These are phyloP conservation scores for Brassica carinata DNA, from an alignment of 345 rosid species.

Conservation along the genomic window DNA sequence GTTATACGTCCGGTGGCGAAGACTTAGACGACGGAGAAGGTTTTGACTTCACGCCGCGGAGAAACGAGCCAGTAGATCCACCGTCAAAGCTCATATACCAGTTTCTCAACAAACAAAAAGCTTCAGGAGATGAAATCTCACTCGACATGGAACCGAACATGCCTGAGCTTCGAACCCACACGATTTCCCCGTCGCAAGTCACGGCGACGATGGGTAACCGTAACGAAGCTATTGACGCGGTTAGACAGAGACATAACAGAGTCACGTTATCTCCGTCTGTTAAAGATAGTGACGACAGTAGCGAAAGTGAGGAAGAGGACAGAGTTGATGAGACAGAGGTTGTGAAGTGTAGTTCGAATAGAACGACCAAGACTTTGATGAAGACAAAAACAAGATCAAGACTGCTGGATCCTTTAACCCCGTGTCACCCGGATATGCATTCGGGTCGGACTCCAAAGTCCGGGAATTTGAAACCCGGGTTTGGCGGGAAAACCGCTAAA, in stretches of 20 bases:
- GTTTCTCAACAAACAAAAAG: conserved; percentile 72
- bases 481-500: conserved; percentile 38
- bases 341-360: conserved; percentile 60
- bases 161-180: conserved; percentile 60
- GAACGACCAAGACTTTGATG: conserved; percentile 47
- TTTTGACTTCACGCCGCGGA: conserved; percentile 43
- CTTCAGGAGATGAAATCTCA: conserved; percentile 68
- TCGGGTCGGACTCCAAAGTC: conserved; percentile 48
- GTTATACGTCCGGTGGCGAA: conserved; percentile 1
- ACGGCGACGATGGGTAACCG: conserved; percentile 29
- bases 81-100: conserved; percentile 68
- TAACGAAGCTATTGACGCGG: conserved; percentile 25
- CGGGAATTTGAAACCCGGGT: conserved; percentile 28
- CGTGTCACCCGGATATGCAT: conserved; percentile 37
- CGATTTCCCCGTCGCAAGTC: conserved; percentile 18
- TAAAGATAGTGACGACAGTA: conserved; percentile 38
- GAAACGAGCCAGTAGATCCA: conserved; percentile 52
- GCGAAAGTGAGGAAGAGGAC: conserved; percentile 25
- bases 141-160: conserved; percentile 79
- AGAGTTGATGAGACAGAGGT: conserved; percentile 46
- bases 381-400: conserved; percentile 64
- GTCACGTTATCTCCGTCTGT: conserved; percentile 38
- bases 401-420: conserved; percentile 65
- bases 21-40: conserved; percentile 31
- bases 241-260: conserved; percentile 46